Evolutionary conservation across 352 stramenopile species (phyloP), one percentile per base, ranked within the genome.

Genomic region (Pythium phragmitis): DNA sequence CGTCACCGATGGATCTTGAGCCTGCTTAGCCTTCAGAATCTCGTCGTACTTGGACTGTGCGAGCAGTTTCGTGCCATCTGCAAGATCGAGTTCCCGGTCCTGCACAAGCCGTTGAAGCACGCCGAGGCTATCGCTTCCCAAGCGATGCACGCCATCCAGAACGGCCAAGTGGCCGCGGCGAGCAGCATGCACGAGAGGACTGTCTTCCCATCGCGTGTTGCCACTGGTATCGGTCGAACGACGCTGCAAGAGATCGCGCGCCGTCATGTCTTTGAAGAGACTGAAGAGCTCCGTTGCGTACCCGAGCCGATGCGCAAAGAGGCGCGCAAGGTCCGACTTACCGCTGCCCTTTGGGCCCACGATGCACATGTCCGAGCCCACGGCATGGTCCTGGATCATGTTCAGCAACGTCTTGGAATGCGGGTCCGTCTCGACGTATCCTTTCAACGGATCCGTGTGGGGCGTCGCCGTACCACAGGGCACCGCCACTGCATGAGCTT

Each of bases 201-300:
- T 97, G 54, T 97, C 82, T 66, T 94, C 85, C 96, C 96, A 99
- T 14, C 64, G 79, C 9, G 95, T 98, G 50, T 97, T 89, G 3
- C 93, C 94, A 11, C 74, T 67, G 6, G 76, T 72, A 55, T 97
- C 89, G 2, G 94, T 98, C 11, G 75, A 87, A 11, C 96, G 87
- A 43, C 81, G 78, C 63, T 97, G 86, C 28, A 98, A 74, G 8
- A 99, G 82, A 82, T 98, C 94, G 26, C 94, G 80, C 4, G 85
- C 76, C 6, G 87, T 97, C 81, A 99, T 96, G 61, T 99, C 96
- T 57, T 93, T 89, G 65, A 97, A 97, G 8, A 99, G 64, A 58
- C 81, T 92, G 54, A 98, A 97, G 19, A 98, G 67, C 61, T 98
- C 86, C 7, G 86, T 84, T 19, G 79, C 72, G 65, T 97, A 97